phyloP scores from a whole-genome alignment of 2,329 filamentous ascomycete species.

The Tolypocladium sp. region DNA sequence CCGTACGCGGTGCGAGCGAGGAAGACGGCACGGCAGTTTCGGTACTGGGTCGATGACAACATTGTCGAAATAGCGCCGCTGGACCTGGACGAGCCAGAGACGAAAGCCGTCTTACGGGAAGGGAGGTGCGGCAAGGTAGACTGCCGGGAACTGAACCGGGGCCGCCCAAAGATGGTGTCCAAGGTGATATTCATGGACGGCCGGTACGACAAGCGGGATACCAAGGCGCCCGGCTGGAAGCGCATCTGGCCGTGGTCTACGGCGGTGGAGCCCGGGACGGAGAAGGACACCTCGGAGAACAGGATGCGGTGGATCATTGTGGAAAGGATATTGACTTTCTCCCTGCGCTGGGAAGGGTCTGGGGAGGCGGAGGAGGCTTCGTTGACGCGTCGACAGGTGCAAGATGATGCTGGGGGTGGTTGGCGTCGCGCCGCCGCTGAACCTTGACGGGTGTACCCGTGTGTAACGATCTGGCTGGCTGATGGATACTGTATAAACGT shows the following conservation, averaged over 20 bases:
- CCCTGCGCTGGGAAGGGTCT: conserved; percentile 23
- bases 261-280: conserved; percentile 13
- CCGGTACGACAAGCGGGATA: conserved; percentile 15
- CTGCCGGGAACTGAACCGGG: conserved; percentile 24
- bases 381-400: conserved; percentile 4
- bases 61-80: conserved; percentile 27
- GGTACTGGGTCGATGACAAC: conserved; percentile 27
- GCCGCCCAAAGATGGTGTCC: conserved; percentile 26
- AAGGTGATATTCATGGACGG: conserved; percentile 27
- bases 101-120: conserved; percentile 20
- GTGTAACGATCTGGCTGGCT: too few species aligned
- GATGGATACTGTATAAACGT: neutral
- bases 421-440: neutral
- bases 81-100: conserved; percentile 23
- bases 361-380: conserved; percentile 14
- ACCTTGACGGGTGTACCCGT: neutral
- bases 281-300: conserved; percentile 18
- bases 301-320: conserved; percentile 28
- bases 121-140: conserved; percentile 24
- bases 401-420: neutral
- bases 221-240: conserved; percentile 18
- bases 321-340: conserved; percentile 27
- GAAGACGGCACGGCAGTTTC: conserved; percentile 25
- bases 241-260: conserved; percentile 22
- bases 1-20: conserved; percentile 18